Conservation (phyloP, 1,284 basidiomycete genomes). For the Dichomitus squalens region DNA sequence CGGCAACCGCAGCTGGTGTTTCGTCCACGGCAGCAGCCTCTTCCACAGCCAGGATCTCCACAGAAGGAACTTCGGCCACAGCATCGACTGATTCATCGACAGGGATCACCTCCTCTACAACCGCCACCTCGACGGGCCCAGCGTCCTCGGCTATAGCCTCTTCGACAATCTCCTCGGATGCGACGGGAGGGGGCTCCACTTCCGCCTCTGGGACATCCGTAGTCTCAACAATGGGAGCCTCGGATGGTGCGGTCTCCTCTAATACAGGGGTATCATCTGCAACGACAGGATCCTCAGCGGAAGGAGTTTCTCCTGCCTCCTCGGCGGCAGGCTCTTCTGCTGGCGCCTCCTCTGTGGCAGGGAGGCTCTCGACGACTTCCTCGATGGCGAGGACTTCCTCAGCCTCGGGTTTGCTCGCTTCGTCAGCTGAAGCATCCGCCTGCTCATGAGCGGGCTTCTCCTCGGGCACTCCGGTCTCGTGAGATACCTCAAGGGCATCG, state of each 20-base stretch:
- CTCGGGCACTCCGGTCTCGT: not conserved
- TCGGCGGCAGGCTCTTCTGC: not conserved
- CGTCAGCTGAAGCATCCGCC: not conserved
- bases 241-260: not conserved
- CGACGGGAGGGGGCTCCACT: not conserved
- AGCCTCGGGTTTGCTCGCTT: not conserved
- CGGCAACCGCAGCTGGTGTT: not conserved
- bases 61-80: slow-evolving; percentile 1
- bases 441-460: not conserved
- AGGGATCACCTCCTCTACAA: slow-evolving; percentile 3
- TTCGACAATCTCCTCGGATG: not conserved
- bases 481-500: not conserved
- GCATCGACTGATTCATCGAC: slow-evolving; percentile 3
- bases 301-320: not conserved
- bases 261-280: slow-evolving; percentile 4
- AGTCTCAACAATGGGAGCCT: not conserved
- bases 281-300: not conserved
- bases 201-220: not conserved
- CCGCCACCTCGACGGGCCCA: not conserved
- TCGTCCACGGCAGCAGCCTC: slow-evolving; percentile 3
- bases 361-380: slow-evolving; percentile 2
- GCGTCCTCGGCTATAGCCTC: not conserved
- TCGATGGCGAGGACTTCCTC: slow-evolving; percentile 3
- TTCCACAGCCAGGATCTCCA: not conserved
- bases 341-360: slow-evolving; percentile 6